Evolutionary conservation across 495 filamentous ascomycete genomes (phyloP).

Genomic region (Neurospora sp.): DNA sequence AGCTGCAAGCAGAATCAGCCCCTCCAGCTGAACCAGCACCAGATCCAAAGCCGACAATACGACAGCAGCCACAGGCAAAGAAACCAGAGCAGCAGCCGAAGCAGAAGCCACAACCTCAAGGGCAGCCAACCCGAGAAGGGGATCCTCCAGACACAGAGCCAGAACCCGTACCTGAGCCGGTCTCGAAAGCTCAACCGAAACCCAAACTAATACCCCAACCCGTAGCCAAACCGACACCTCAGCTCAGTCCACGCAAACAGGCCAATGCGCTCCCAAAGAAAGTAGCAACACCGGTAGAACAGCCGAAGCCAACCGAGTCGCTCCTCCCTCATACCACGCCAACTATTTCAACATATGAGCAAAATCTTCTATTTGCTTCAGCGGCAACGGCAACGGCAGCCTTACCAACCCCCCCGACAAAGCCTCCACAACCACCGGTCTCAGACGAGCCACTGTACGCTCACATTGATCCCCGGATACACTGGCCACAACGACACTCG

Average conservation of each 20-base stretch:
- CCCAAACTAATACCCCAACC: not conserved
- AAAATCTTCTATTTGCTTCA: not conserved
- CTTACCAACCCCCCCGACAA: not conserved
- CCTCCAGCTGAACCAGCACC: not conserved
- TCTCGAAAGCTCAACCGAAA: not conserved
- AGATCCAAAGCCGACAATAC: not conserved
- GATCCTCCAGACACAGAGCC: not conserved
- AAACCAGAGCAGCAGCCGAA: not conserved
- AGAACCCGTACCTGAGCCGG: not conserved
- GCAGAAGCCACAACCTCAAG: not conserved
- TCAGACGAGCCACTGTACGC: conserved; percentile 15
- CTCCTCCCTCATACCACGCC: not conserved
- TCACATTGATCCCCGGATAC: conserved; percentile 34
- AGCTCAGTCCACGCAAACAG: not conserved
- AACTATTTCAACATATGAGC: not conserved
- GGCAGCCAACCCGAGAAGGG: not conserved
- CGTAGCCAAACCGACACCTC: not conserved
- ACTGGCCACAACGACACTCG: conserved; percentile 28
- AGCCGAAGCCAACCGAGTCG: not conserved
- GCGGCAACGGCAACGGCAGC: conserved; percentile 2
- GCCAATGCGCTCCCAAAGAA: not conserved
- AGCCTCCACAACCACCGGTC: not conserved
- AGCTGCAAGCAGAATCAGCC: not conserved
- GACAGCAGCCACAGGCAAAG: not conserved
- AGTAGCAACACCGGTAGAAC: not conserved